phyloP scores from a whole-genome alignment of 768 basidiomycete genomes.

The Hypholoma sublateritium region DNA sequence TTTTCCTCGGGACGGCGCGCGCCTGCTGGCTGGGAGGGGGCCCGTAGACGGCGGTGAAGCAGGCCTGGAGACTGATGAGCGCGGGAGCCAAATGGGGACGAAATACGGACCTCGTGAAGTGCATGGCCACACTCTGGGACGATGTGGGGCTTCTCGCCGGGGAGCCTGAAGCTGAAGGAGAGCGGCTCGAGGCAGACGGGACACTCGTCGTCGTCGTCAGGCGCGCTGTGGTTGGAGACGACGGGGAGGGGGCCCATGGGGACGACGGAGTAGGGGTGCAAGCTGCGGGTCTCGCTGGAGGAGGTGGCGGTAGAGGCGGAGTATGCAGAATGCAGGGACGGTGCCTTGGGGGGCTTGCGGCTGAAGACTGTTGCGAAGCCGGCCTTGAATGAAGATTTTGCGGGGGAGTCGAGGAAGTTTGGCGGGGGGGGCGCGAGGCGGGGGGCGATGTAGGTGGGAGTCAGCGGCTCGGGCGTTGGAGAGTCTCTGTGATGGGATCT shows the following conservation, averaged over 20 bases:
- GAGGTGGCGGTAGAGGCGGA: slow-evolving; percentile 43
- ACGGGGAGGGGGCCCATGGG: slow-evolving; percentile 69
- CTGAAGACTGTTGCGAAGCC: slow-evolving; percentile 54
- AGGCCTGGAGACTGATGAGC: slow-evolving; percentile 56
- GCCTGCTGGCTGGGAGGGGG: slow-evolving; percentile 65
- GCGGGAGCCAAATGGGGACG: slow-evolving; percentile 7
- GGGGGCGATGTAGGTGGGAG: slow-evolving; percentile 43
- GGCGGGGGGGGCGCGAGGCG: slow-evolving; percentile 38
- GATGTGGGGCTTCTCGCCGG: slow-evolving; percentile 96
- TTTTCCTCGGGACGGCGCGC: slow-evolving; percentile 57
- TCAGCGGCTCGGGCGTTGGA: slow-evolving; percentile 35
- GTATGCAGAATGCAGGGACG: slow-evolving; percentile 51
- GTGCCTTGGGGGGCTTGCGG: slow-evolving; percentile 39
- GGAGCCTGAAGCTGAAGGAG: slow-evolving; percentile 87
- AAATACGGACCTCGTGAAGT: slow-evolving; percentile 74
- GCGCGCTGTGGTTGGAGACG: slow-evolving; percentile 60
- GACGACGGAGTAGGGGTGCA: slow-evolving; percentile 61
- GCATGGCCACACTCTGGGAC: slow-evolving; percentile 98
- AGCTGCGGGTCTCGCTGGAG: slow-evolving; percentile 35
- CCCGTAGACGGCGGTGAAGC: slow-evolving; percentile 96
- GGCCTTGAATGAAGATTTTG: slow-evolving; percentile 34
- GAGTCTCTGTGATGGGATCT: slow-evolving; percentile 38
- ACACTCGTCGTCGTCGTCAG: slow-evolving; percentile 86
- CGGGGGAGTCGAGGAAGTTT: slow-evolving; percentile 15
- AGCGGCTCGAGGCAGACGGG: slow-evolving; percentile 97